phyloP scores from a whole-genome alignment of 306 rosid species.

The Leucaena leucocephala region DNA sequence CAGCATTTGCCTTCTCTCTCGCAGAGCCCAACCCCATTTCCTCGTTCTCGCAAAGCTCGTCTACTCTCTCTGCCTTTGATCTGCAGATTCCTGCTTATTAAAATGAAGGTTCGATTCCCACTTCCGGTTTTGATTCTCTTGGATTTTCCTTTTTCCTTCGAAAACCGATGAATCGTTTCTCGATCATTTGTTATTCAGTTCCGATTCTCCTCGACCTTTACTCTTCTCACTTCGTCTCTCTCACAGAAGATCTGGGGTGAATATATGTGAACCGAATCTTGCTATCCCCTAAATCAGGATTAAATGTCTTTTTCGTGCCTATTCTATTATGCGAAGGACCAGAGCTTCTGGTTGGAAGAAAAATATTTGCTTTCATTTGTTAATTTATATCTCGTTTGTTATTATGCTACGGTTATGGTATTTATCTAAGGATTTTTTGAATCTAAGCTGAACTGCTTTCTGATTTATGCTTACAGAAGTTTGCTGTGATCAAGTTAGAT shows the following conservation, averaged over 20 bases:
- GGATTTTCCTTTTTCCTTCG: background rate
- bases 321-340: conserved; percentile 1
- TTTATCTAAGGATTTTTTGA: background rate
- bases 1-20: conserved; percentile 23
- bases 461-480: conserved; percentile 62
- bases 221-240: conserved; percentile 10
- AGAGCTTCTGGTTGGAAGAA: conserved; percentile 18
- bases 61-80: conserved; percentile 23
- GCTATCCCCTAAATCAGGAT: conserved; percentile 8
- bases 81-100: conserved; percentile 31
- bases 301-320: background rate
- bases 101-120: conserved; percentile 71
- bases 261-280: conserved; percentile 32
- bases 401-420: conserved; percentile 1
- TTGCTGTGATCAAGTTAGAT: conserved; percentile 68
- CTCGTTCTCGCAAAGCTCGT: conserved; percentile 10
- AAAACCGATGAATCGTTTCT: background rate
- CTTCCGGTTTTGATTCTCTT: conserved; percentile 35
- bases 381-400: conserved; percentile 25
- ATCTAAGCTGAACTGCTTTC: conserved; percentile 35
- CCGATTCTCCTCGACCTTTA: conserved; percentile 48
- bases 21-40: background rate
- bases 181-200: conserved; percentile 16
- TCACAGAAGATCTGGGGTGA: conserved; percentile 34
- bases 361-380: conserved; percentile 24